Evolutionary conservation across 2,329 filamentous ascomycete species (phyloP).

Genomic region (Fusarium mexicanum): DNA sequence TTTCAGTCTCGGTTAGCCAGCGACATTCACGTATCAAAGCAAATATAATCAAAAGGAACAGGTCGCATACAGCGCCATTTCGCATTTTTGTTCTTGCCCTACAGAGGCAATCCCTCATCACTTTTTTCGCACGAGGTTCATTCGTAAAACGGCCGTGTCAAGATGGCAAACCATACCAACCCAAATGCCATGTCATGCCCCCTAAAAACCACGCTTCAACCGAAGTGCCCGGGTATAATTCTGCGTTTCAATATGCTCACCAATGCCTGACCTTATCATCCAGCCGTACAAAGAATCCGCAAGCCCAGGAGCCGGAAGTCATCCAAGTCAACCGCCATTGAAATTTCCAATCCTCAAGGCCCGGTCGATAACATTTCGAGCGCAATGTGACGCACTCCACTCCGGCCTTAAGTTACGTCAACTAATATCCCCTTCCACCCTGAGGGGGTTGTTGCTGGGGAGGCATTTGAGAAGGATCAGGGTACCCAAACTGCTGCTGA

Average conservation of each 20-base stretch:
- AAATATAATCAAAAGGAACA: constrained; percentile 1
- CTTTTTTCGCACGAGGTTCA: constrained; percentile 36
- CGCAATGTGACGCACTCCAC: constrained; percentile 2
- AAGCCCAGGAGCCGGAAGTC: constrained; percentile 39
- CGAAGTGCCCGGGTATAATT: constrained; percentile 44
- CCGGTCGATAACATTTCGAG: neutral
- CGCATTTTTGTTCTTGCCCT: constrained; percentile 16
- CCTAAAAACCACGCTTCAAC: constrained; percentile 39
- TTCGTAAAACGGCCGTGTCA: constrained; percentile 44
- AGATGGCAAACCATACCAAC: constrained; percentile 36
- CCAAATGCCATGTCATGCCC: constrained; percentile 30
- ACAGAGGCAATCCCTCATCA: constrained; percentile 16
- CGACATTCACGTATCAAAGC: neutral
- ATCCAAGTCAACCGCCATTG: constrained; percentile 35
- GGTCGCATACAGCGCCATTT: constrained; percentile 30
- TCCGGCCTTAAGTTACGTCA: neutral
- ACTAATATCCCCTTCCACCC: constrained; percentile 56
- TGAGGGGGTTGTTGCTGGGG: constrained; percentile 52
- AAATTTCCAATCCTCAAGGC: constrained; percentile 18
- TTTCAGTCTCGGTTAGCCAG: neutral
- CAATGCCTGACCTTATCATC: constrained; percentile 41
- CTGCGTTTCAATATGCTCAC: constrained; percentile 44
- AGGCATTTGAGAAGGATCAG: constrained; percentile 54
- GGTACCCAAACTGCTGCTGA: constrained; percentile 57
- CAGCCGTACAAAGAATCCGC: constrained; percentile 42